These are phyloP conservation scores for Senecio squalidus DNA, from an alignment of 140 eudicot genomes.

Conservation along the genomic window DNA sequence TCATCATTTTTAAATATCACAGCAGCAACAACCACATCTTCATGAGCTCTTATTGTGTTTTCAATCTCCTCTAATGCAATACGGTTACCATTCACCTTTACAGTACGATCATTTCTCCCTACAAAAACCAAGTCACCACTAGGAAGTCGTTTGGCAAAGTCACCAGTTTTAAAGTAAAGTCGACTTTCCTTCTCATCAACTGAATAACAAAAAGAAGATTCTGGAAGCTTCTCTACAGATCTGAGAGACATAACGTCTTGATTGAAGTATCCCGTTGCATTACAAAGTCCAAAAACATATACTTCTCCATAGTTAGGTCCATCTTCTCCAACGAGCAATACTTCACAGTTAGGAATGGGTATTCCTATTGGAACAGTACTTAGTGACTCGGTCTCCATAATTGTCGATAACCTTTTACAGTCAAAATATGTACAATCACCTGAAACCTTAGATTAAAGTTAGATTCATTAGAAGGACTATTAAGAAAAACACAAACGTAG, in stretches of 20 bases:
- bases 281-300: slow-evolving; percentile 65
- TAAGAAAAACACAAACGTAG: neutral
- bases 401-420: slow-evolving; percentile 56
- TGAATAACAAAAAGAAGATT: slow-evolving; percentile 23
- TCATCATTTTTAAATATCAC: slow-evolving; percentile 37
- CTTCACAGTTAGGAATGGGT: slow-evolving; percentile 65
- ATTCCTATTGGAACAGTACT: slow-evolving; percentile 81
- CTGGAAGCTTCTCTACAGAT: slow-evolving; percentile 30
- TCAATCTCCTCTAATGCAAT: slow-evolving; percentile 85
- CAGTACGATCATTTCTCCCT: slow-evolving; percentile 81
- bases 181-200: slow-evolving; percentile 18
- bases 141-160: slow-evolving; percentile 65
- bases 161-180: slow-evolving; percentile 71
- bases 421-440: slow-evolving; percentile 98
- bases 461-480: slow-evolving; percentile 18
- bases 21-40: slow-evolving; percentile 69
- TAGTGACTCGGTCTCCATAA: slow-evolving; percentile 45
- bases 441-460: slow-evolving; percentile 59
- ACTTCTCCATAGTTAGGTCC: slow-evolving; percentile 55
- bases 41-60: slow-evolving; percentile 50
- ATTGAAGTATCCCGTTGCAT: slow-evolving; percentile 62
- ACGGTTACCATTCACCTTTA: slow-evolving; percentile 84
- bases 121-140: slow-evolving; percentile 64
- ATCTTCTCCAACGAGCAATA: slow-evolving; percentile 47
- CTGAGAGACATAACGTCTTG: slow-evolving; percentile 32